Conservation (phyloP, 768 basidiomycete species). For the Plicaturopsis crispa region DNA sequence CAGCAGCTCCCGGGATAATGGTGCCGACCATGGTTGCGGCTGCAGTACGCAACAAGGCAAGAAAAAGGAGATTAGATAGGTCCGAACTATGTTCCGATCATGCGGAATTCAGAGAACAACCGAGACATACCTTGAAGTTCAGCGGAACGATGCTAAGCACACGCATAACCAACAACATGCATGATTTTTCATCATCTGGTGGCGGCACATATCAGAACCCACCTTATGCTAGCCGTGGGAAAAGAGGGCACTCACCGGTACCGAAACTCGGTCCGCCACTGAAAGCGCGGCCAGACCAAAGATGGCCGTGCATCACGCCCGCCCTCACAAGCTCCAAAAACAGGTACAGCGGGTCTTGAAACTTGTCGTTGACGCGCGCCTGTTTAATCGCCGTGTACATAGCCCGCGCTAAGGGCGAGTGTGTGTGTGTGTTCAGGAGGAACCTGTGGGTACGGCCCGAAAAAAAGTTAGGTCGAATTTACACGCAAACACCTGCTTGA, state of each 20-base stretch:
- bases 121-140: constrained; percentile 73
- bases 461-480: constrained; percentile 2
- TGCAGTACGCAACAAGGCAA: constrained; percentile 24
- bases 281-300: constrained; percentile 83
- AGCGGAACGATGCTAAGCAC: constrained; percentile 93
- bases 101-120: constrained; percentile 6
- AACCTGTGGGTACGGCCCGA: constrained; percentile 47
- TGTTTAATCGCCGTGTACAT: constrained; percentile 77
- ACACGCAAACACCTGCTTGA: constrained; percentile 13
- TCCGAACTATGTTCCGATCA: constrained; percentile 1
- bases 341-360: constrained; percentile 93
- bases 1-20: constrained; percentile 90
- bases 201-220: constrained; percentile 12
- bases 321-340: constrained; percentile 93
- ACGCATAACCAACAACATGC: constrained; percentile 94
- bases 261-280: constrained; percentile 96
- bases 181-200: constrained; percentile 86
- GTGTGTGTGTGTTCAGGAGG: constrained; percentile 80
- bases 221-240: constrained; percentile 23
- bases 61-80: constrained; percentile 10
- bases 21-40: constrained; percentile 92
- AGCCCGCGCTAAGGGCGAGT: constrained; percentile 85
- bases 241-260: constrained; percentile 46
- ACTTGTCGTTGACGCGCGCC: constrained; percentile 90
- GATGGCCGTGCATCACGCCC: constrained; percentile 93